These are phyloP conservation scores for Sporothrix schenckii DNA, from an alignment of 2,329 filamentous ascomycete species.

Conservation along the genomic window DNA sequence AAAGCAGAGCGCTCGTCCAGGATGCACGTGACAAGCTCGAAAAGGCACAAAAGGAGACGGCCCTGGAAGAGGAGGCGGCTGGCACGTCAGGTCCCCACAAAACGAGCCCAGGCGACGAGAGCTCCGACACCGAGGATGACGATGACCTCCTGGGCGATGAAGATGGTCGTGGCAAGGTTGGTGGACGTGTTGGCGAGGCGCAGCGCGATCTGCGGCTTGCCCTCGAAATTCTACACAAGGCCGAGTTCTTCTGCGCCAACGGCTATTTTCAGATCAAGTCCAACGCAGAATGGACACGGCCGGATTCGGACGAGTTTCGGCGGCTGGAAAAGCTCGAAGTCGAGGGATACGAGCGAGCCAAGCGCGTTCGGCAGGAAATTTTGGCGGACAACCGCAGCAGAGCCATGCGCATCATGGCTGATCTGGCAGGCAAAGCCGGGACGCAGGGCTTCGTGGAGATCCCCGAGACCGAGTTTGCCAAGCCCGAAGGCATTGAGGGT, in stretches of 20 bases:
- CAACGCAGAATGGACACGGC: constrained; percentile 63
- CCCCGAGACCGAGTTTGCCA: constrained; percentile 59
- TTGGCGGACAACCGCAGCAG: constrained; percentile 62
- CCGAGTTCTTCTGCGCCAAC: constrained; percentile 82
- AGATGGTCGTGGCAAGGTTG: constrained; percentile 42
- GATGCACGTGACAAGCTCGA: constrained; percentile 66
- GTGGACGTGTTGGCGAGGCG: constrained; percentile 56
- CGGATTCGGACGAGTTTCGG: constrained; percentile 68
- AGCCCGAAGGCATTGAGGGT: constrained; percentile 71
- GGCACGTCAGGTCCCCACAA: not conserved
- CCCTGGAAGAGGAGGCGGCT: constrained; percentile 28
- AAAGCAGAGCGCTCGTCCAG: constrained; percentile 57
- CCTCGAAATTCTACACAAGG: constrained; percentile 79
- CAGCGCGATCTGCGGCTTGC: constrained; percentile 70
- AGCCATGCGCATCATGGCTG: constrained; percentile 65
- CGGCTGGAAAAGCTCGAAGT: constrained; percentile 70
- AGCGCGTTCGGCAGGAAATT: constrained; percentile 75
- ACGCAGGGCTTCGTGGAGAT: constrained; percentile 63
- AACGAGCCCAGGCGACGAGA: constrained; percentile 41
- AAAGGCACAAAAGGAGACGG: constrained; percentile 49
- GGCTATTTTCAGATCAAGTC: constrained; percentile 82
- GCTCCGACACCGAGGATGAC: constrained; percentile 39
- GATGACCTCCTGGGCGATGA: constrained; percentile 44
- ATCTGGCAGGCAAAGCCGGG: constrained; percentile 57
- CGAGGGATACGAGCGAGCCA: constrained; percentile 75